phyloP scores from a whole-genome alignment of 2,329 filamentous ascomycete genomes.

The Eutypa lata region DNA sequence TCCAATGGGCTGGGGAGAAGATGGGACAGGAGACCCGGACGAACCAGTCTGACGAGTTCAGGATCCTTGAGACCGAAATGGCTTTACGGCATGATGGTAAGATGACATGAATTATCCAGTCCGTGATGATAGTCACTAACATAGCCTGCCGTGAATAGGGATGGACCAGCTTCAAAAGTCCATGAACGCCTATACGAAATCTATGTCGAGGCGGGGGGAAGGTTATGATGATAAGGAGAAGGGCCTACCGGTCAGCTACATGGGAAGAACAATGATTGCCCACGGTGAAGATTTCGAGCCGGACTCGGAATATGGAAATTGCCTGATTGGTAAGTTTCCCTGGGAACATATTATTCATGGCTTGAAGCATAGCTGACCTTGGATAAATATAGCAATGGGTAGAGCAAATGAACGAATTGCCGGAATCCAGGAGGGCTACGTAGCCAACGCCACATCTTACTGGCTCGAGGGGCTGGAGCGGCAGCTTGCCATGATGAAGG shows the following conservation, averaged over 20 bases:
- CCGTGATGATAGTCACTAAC: conserved; percentile 8
- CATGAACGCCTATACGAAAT: conserved; percentile 84
- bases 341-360: not conserved
- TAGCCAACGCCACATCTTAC: conserved; percentile 70
- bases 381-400: conserved; percentile 61
- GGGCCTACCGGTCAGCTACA: conserved; percentile 70
- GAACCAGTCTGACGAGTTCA: conserved; percentile 85
- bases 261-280: conserved; percentile 80
- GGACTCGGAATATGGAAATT: conserved; percentile 88
- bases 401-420: conserved; percentile 85
- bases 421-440: conserved; percentile 79
- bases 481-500: conserved; percentile 91
- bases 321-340: conserved; percentile 61
- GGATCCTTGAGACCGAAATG: conserved; percentile 87
- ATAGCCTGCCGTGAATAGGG: conserved; percentile 49
- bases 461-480: conserved; percentile 93
- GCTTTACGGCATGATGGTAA: conserved; percentile 80
- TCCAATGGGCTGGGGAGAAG: conserved; percentile 96
- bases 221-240: conserved; percentile 82
- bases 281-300: conserved; percentile 92
- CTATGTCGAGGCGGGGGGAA: conserved; percentile 79
- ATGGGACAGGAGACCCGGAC: conserved; percentile 93
- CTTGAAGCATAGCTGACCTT: not conserved
- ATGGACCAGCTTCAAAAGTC: conserved; percentile 87
- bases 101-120: conserved; percentile 15